Percentiles rank a stretch among this genome's conserved stretches.
phyloP scores from a whole-genome alignment of 257 asterid genomes.

The Vinca minor region DNA sequence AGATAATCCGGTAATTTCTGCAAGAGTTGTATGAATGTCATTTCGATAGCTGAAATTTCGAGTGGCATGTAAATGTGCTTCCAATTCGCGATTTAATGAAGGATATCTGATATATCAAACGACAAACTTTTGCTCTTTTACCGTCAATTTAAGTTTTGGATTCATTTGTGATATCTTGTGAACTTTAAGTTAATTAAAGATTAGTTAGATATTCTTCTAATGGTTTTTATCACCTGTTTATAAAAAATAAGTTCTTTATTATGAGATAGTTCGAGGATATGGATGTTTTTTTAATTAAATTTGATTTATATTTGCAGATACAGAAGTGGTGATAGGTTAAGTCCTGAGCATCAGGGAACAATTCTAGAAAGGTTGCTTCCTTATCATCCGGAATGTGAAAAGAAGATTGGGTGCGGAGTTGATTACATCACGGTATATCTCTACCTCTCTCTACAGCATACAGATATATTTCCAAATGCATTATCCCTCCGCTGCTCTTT shows the following conservation, averaged over 20 bases:
- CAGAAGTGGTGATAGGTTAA: constrained; percentile 65
- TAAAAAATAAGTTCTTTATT: neutral
- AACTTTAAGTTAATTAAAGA: neutral
- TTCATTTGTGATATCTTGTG: neutral
- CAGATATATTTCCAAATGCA: neutral
- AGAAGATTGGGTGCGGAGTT: constrained; percentile 74
- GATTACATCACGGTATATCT: constrained; percentile 39
- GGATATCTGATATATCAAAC: neutral
- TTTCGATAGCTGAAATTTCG: neutral
- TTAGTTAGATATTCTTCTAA: neutral
- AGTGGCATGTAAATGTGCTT: neutral
- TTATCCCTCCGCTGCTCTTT: too few relatives aligned
- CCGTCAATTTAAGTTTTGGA: neutral
- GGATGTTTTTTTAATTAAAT: neutral
- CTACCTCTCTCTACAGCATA: neutral
- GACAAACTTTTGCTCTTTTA: neutral
- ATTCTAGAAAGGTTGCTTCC: constrained; percentile 75
- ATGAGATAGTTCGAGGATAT: neutral
- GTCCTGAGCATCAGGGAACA: constrained; percentile 67
- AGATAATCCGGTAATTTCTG: neutral
- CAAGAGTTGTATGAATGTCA: neutral
- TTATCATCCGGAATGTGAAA: constrained; percentile 63
- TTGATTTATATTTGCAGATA: constrained; percentile 42
- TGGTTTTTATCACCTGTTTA: neutral
- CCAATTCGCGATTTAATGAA: neutral